Evolutionary conservation across 768 basidiomycete genomes (phyloP).

Genomic region (button mushroom (Agaricus bisporus)): DNA sequence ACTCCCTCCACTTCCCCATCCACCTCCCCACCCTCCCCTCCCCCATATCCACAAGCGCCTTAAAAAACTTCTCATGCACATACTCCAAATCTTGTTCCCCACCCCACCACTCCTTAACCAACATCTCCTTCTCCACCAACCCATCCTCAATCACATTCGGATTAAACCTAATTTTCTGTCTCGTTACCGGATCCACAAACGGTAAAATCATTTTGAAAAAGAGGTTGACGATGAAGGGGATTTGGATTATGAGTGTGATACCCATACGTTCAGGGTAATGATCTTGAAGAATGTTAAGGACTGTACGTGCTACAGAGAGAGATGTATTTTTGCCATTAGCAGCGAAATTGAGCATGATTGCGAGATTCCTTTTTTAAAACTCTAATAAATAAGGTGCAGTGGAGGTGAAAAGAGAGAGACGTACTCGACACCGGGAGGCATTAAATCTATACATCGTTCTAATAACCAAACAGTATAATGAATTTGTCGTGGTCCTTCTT

Average conservation of each 20-base stretch:
- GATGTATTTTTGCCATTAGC: slow-evolving; percentile 59
- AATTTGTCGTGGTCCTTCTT: slow-evolving; percentile 60
- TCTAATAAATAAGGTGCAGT: too few species aligned
- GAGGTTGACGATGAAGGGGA: slow-evolving; percentile 71
- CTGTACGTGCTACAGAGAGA: slow-evolving; percentile 34
- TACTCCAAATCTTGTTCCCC: slow-evolving; percentile 67
- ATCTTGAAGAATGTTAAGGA: slow-evolving; percentile 64
- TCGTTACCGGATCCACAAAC: slow-evolving; percentile 80
- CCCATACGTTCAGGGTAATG: slow-evolving; percentile 89
- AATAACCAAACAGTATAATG: slow-evolving; percentile 72
- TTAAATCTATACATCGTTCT: slow-evolving; percentile 70
- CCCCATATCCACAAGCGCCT: slow-evolving; percentile 49
- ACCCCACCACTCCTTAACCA: slow-evolving; percentile 67
- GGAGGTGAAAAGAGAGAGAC: too few species aligned
- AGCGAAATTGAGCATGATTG: slow-evolving; percentile 72
- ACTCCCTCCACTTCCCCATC: slow-evolving; percentile 56
- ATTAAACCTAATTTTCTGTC: slow-evolving; percentile 71
- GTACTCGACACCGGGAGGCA: slow-evolving; percentile 79
- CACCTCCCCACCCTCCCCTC: slow-evolving; percentile 41
- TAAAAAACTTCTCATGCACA: slow-evolving; percentile 73
- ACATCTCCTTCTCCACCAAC: slow-evolving; percentile 62
- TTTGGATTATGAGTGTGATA: slow-evolving; percentile 63
- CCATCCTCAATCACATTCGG: slow-evolving; percentile 59
- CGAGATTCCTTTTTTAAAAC: slow-evolving; percentile 57
- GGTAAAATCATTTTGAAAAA: slow-evolving; percentile 78